These are phyloP conservation scores for Linanthus parryae DNA, from an alignment of 148 eudicot genomes.

Conservation along the genomic window DNA sequence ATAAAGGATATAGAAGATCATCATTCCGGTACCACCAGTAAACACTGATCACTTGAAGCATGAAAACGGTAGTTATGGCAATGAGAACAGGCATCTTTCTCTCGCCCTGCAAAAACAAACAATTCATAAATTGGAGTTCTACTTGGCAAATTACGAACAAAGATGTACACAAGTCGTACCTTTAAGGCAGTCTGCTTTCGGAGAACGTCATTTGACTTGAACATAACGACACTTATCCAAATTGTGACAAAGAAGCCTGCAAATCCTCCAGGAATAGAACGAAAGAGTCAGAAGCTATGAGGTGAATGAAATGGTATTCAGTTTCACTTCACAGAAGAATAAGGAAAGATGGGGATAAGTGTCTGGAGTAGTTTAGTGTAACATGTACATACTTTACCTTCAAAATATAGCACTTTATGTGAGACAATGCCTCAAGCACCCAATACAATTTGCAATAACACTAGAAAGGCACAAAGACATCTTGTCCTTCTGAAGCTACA, in stretches of 20 bases:
- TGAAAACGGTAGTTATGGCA: conserved; percentile 49
- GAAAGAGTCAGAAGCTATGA: background rate
- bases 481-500: too few relatives aligned
- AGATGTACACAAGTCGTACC: conserved; percentile 27
- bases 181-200: conserved; percentile 92
- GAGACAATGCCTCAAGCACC: too few relatives aligned
- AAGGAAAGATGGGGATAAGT: too few relatives aligned
- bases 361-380: too few relatives aligned
- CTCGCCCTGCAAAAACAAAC: conserved; percentile 70
- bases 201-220: conserved; percentile 91
- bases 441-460: too few relatives aligned
- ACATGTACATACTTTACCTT: too few relatives aligned
- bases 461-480: too few relatives aligned
- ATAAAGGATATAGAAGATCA: conserved; percentile 65
- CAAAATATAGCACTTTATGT: too few relatives aligned
- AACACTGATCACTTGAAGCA: conserved; percentile 74
- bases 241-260: conserved; percentile 88
- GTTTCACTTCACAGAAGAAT: background rate
- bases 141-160: too few relatives aligned
- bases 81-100: conserved; percentile 65
- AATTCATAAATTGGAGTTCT: background rate
- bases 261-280: conserved; percentile 15
- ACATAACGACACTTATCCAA: conserved; percentile 75
- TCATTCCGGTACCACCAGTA: conserved; percentile 91
- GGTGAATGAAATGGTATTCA: background rate